Base-by-base conservation (phyloP, 345 rosid species). In the Camelina laxa region DNA sequence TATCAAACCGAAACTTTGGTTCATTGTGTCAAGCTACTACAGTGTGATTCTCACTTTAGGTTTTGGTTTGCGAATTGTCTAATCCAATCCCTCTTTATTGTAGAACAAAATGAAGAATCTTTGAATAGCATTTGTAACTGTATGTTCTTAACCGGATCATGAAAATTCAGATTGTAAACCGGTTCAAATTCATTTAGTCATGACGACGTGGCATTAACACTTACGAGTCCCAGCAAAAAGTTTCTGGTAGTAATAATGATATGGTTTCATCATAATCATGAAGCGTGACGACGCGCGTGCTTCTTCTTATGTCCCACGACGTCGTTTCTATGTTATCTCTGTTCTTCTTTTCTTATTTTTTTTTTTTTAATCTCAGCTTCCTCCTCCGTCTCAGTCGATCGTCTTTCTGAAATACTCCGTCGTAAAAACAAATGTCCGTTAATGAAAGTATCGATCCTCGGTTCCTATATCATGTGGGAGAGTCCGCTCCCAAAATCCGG, bases 381-480 rank as follows among this genome's bases (percentile, higher is more conserved):
- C 49, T 68, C 58, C 57, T 42, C 79, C 15, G 49, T 35, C 33
- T 51, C 13, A 14, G 17, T 33, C 41, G 13, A 45, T 57, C 50
- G 3, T 21, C 44, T 41, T 41, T 54, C 64, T 35, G 51, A 50
- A 69, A 21, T 35, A 6, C 56, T 0, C 57, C 73, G 76, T 35
- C 57, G 70, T 19, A 35, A 41, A 50, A 36, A 44, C 49, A 72
- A 76, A 78, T 78, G 77, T 65, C 77, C 15, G 44, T 65, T 17
- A 71, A 71, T 31, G 63, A 79, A 44, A 77, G 83, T 63, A 80
- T 85, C 16, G 87, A 86, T 58, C 67, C 87, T 9, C 89, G 76
- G 63, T 86, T 82, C 48, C 64, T 86, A 27, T 87, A 84, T 82
- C 87, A 82, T 1, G 69, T 58, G 19, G 89, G 75, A 45, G 93